phyloP scores from a whole-genome alignment of 352 stramenopile species.

The Elongisporangium prolatum region DNA sequence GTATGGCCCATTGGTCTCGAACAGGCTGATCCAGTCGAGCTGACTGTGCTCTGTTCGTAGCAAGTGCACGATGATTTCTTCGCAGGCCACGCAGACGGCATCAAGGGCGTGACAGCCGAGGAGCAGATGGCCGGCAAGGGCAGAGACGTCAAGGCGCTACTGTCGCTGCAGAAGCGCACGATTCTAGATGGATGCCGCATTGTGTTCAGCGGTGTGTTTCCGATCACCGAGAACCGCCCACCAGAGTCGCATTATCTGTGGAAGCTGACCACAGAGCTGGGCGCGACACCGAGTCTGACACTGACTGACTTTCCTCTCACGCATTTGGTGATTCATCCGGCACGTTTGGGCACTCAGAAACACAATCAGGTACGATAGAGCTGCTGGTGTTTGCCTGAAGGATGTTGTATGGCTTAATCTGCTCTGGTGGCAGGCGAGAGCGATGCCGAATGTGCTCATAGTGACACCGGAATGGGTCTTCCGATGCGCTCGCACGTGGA shows the following conservation, averaged over 20 bases:
- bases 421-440: conserved; percentile 34
- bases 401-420: neutral
- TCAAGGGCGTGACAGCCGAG: conserved; percentile 45
- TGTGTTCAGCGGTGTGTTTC: conserved; percentile 82
- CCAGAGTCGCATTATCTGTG: conserved; percentile 73
- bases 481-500: conserved; percentile 72
- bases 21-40: neutral
- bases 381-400: neutral
- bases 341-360: conserved; percentile 76
- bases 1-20: conserved; percentile 11
- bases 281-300: conserved; percentile 54
- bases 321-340: conserved; percentile 82
- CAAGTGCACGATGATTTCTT: conserved; percentile 65
- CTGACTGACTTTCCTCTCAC: conserved; percentile 75
- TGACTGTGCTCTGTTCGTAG: conserved; percentile 11
- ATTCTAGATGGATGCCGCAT: conserved; percentile 62
- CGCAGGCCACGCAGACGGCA: conserved; percentile 32
- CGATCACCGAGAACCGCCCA: conserved; percentile 42
- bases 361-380: conserved; percentile 43
- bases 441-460: conserved; percentile 49
- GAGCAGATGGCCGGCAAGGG: conserved; percentile 69
- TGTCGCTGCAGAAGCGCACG: conserved; percentile 61
- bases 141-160: conserved; percentile 61
- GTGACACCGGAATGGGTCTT: conserved; percentile 81
- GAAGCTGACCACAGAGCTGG: conserved; percentile 68